Conservation (phyloP, 495 filamentous ascomycete genomes). For the Lasiosphaeria ovina region DNA sequence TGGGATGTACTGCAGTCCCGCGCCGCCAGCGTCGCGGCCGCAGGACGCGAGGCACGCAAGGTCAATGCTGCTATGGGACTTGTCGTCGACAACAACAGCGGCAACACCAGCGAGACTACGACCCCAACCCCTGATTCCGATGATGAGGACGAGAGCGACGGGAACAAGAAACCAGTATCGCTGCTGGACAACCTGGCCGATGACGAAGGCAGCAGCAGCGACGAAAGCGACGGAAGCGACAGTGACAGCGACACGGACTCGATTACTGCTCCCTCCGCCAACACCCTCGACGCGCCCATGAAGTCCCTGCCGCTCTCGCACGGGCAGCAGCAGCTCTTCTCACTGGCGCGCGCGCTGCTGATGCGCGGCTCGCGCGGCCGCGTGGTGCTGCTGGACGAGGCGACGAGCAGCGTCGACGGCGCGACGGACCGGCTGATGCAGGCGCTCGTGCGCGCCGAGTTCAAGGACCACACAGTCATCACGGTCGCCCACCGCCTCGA, state of each 20-base stretch:
- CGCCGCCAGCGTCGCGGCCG: slow-evolving; percentile 2
- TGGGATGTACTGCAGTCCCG: slow-evolving; percentile 15
- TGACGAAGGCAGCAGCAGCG: too few relatives aligned
- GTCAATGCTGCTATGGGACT: slow-evolving; percentile 12
- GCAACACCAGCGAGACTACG: slow-evolving; percentile 4
- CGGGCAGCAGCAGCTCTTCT: slow-evolving; percentile 62
- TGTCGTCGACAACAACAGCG: not conserved
- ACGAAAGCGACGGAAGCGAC: not conserved
- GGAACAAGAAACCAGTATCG: too few relatives aligned
- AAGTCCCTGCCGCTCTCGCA: slow-evolving; percentile 34
- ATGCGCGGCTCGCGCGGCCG: slow-evolving; percentile 18
- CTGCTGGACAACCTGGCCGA: too few relatives aligned
- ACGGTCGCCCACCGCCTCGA: slow-evolving; percentile 43
- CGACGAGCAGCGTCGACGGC: slow-evolving; percentile 38
- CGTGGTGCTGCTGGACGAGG: slow-evolving; percentile 34
- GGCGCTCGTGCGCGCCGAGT: slow-evolving; percentile 38
- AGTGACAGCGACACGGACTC: not conserved
- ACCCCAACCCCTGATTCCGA: too few relatives aligned
- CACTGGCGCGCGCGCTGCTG: slow-evolving; percentile 58
- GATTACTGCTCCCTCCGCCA: not conserved
- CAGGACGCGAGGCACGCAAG: slow-evolving; percentile 9
- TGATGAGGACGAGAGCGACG: too few relatives aligned
- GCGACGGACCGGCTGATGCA: slow-evolving; percentile 43
- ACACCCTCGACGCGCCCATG: slow-evolving; percentile 4
- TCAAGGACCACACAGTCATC: slow-evolving; percentile 43